phyloP scores from a whole-genome alignment of 768 basidiomycete species.

The Mycena floridula region DNA sequence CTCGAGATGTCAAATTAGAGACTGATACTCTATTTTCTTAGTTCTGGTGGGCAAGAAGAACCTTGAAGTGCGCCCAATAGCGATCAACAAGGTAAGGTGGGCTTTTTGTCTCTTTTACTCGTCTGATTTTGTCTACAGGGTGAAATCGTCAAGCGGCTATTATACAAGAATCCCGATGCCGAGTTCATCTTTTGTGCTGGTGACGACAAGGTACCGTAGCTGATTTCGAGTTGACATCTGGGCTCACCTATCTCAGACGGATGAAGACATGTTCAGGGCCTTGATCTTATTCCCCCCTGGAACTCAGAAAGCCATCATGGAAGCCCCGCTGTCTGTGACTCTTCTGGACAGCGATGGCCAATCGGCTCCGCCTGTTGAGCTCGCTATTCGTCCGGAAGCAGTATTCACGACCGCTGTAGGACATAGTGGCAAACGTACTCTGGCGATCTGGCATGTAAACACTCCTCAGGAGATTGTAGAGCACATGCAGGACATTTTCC shows the following conservation, averaged over 20 bases:
- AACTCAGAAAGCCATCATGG: conserved; percentile 33
- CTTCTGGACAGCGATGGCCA: conserved; percentile 39
- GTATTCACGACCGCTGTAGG: conserved; percentile 95
- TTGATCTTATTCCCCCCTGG: conserved; percentile 53
- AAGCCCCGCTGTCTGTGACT: conserved; percentile 51
- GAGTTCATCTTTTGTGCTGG: conserved; percentile 98
- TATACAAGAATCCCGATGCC: conserved; percentile 90
- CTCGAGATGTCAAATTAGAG: not conserved
- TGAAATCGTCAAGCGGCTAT: conserved; percentile 92
- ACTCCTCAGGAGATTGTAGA: conserved; percentile 83
- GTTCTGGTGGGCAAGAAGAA: conserved; percentile 98
- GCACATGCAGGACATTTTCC: conserved; percentile 54
- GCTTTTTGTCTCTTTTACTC: not conserved
- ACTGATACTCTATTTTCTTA: not conserved
- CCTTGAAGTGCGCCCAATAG: conserved; percentile 90
- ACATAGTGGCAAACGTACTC: conserved; percentile 80
- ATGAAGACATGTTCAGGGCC: conserved; percentile 99
- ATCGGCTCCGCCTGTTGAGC: conserved; percentile 39
- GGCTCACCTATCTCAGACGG: conserved; percentile 48
- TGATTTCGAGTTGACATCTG: not conserved
- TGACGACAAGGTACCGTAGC: conserved; percentile 85
- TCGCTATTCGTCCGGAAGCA: conserved; percentile 59
- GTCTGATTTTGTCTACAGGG: conserved; percentile 41
- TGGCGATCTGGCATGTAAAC: conserved; percentile 91
- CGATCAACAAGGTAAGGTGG: conserved; percentile 75